Conservation (phyloP, 371 early-diverging fungal species). For the Syncephalastrum contaminatum region DNA sequence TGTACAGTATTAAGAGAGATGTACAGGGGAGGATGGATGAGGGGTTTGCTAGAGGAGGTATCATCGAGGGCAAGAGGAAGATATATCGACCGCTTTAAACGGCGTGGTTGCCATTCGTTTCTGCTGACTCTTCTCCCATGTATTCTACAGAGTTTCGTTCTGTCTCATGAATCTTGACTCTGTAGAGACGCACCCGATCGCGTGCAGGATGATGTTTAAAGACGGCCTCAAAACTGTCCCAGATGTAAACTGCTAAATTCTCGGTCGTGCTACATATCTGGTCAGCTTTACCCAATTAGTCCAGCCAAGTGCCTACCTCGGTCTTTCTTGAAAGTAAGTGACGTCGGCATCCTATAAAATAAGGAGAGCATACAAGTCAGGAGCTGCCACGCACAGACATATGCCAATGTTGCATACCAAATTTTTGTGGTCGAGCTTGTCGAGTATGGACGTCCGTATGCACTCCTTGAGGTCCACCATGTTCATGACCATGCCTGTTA, state of each 20-base stretch:
- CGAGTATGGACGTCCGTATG: conserved; percentile 70
- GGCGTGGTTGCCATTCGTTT: conserved; percentile 6
- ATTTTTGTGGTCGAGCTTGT: conserved; percentile 84
- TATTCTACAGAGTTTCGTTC: conserved; percentile 73
- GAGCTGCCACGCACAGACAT: background rate
- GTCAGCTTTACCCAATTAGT: background rate
- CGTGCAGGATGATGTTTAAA: conserved; percentile 36
- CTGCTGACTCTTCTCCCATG: conserved; percentile 59
- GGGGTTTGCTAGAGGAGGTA: too few relatives aligned
- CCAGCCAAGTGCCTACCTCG: conserved; percentile 21
- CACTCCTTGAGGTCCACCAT: conserved; percentile 77
- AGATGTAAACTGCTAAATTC: conserved; percentile 85
- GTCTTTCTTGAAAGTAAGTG: conserved; percentile 62
- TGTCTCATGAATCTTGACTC: conserved; percentile 74
- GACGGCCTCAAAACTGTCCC: conserved; percentile 59
- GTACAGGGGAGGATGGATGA: too few relatives aligned
- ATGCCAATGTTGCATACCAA: conserved; percentile 42
- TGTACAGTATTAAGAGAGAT: too few relatives aligned
- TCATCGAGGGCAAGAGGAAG: background rate
- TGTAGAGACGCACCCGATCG: conserved; percentile 46
- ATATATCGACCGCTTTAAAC: too few relatives aligned
- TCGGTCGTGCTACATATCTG: conserved; percentile 74
- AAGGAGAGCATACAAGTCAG: background rate
- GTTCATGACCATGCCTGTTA: conserved; percentile 90
- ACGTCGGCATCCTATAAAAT: conserved; percentile 74